Conservation (phyloP, 1,284 basidiomycete genomes). For the Sanghuangporus baumii region DNA sequence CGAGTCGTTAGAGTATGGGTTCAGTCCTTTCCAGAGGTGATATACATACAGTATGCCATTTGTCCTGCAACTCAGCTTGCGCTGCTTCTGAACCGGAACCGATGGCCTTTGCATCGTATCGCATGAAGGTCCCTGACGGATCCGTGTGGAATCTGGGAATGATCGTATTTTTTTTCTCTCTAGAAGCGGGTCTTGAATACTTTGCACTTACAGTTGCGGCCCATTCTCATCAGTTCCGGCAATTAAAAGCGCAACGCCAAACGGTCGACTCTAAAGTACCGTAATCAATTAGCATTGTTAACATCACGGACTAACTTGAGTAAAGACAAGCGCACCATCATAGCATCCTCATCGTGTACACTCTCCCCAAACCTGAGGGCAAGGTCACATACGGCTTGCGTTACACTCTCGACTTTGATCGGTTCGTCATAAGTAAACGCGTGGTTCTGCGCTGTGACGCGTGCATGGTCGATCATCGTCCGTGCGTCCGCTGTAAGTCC, state of each 20-base stretch:
- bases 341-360: constrained; percentile 96
- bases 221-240: constrained; percentile 96
- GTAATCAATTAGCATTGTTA: neutral
- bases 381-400: constrained; percentile 97
- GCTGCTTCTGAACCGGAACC: constrained; percentile 98
- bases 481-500: constrained; percentile 97
- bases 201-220: constrained; percentile 75
- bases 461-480: constrained; percentile 99
- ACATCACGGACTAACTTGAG: neutral
- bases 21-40: neutral
- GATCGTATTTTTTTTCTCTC: constrained; percentile 14
- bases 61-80: constrained; percentile 95
- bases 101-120: constrained; percentile 98
- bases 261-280: constrained; percentile 76
- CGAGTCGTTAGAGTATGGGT: constrained; percentile 12
- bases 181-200: neutral
- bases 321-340: constrained; percentile 61
- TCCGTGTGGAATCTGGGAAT: constrained; percentile 86
- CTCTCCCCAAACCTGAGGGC: constrained; percentile 98
- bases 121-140: constrained; percentile 97
- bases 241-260: constrained; percentile 96
- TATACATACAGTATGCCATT: constrained; percentile 83
- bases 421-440: constrained; percentile 95
- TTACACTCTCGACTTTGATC: constrained; percentile 96
- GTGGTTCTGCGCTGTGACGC: constrained; percentile 95